Evolutionary conservation across 768 basidiomycete species (phyloP).

Genomic region (Exidia glandulosa): DNA sequence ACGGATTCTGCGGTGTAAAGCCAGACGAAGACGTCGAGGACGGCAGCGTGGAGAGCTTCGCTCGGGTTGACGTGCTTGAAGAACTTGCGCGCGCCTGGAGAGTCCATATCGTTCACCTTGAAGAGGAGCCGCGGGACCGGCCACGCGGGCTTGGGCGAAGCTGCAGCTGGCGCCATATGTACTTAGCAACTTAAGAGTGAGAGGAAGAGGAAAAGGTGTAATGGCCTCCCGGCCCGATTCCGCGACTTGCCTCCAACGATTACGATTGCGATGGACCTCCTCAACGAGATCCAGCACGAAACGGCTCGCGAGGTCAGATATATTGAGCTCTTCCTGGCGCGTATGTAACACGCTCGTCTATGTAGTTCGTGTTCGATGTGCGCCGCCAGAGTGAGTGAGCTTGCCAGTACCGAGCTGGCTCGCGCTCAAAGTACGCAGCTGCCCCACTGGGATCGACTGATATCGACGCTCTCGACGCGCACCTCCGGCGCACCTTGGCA

Average conservation of each 20-base stretch:
- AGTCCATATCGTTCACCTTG: conserved; percentile 45
- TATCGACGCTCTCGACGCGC: not conserved
- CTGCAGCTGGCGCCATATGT: no score
- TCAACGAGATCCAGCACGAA: not conserved
- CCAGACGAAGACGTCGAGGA: conserved; percentile 26
- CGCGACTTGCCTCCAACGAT: no score
- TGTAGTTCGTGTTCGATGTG: not conserved
- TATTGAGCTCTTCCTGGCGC: not conserved
- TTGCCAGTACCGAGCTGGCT: not conserved
- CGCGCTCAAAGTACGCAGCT: not conserved
- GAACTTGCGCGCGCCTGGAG: conserved; percentile 48
- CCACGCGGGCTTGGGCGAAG: no score
- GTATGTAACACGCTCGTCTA: not conserved
- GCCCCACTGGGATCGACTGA: not conserved
- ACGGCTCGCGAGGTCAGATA: not conserved
- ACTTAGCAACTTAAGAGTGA: no score
- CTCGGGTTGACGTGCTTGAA: conserved; percentile 32
- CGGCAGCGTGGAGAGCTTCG: conserved; percentile 25
- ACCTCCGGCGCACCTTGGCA: not conserved
- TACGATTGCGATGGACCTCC: not conserved
- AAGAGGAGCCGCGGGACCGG: conserved; percentile 47
- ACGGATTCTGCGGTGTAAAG: conserved; percentile 33
- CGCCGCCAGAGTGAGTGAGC: not conserved
- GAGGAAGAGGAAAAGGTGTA: no score
- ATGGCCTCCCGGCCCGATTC: no score